phyloP scores from a whole-genome alignment of 352 stramenopile genomes.

The Phytophthora melonis region DNA sequence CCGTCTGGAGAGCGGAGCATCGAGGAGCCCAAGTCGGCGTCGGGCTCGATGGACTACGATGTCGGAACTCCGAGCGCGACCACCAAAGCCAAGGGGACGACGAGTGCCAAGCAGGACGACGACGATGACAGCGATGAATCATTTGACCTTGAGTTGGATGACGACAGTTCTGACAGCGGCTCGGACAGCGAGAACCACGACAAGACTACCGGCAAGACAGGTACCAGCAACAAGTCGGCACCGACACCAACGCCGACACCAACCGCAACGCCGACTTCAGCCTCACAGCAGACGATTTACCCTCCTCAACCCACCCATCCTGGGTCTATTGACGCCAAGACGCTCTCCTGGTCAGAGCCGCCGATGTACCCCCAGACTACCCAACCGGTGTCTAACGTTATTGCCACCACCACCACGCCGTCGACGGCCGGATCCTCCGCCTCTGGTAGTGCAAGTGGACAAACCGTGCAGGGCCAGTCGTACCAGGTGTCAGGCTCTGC shows the following conservation, averaged over 20 bases:
- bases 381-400: not conserved
- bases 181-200: constrained; percentile 22
- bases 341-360: not conserved
- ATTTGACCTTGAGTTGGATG: constrained; percentile 2
- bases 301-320: not conserved
- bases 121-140: constrained; percentile 9
- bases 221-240: constrained; percentile 11
- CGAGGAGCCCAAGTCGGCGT: not conserved
- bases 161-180: constrained; percentile 15
- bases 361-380: not conserved
- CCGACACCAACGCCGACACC: not conserved
- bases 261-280: constrained; percentile 11
- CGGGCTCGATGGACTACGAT: not conserved
- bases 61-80: constrained; percentile 1
- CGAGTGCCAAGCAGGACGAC: constrained; percentile 5
- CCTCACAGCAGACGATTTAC: not conserved
- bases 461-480: constrained; percentile 21
- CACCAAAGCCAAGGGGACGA: not conserved
- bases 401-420: not conserved
- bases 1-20: not conserved
- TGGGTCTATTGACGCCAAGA: constrained; percentile 12
- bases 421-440: not conserved
- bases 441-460: constrained; percentile 10
- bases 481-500: constrained; percentile 12
- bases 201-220: constrained; percentile 7